Percentiles rank a stretch among this genome's conserved stretches.
phyloP scores from a whole-genome alignment of 352 stramenopile species.

The Globisporangium uncinulatum region DNA sequence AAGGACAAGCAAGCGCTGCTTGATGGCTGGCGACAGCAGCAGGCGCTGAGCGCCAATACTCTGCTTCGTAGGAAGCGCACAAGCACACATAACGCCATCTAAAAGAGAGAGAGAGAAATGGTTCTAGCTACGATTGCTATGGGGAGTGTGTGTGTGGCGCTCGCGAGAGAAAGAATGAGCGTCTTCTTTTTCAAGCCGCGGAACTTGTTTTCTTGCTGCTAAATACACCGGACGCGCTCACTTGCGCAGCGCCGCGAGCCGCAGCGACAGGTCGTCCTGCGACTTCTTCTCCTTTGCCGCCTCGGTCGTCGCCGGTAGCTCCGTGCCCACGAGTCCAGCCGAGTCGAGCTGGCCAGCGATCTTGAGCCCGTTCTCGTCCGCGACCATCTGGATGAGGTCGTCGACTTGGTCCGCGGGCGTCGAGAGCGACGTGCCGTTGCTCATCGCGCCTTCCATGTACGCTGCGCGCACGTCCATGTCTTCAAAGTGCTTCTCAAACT shows the following conservation, averaged over 20 bases:
- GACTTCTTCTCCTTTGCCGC: conserved; percentile 73
- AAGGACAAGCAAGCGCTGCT: conserved; percentile 34
- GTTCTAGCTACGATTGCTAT: conserved; percentile 38
- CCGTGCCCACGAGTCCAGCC: conserved; percentile 82
- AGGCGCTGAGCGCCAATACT: too few relatives aligned
- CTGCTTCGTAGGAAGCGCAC: too few relatives aligned
- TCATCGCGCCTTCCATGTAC: conserved; percentile 99
- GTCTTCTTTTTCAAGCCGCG: conserved; percentile 42
- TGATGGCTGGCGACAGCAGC: conserved; percentile 41
- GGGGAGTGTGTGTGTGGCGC: conserved; percentile 9
- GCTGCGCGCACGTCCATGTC: conserved; percentile 97
- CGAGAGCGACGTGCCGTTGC: conserved; percentile 91
- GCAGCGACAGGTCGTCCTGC: conserved; percentile 78
- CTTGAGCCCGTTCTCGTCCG: conserved; percentile 96
- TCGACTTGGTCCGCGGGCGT: conserved; percentile 98
- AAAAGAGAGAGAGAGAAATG: neutral
- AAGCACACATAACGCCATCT: neutral
- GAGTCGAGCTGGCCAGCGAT: conserved; percentile 92
- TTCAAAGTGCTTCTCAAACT: conserved; percentile 99
- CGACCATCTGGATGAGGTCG: conserved; percentile 96
- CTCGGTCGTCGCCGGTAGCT: conserved; percentile 52
- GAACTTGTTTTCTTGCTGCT: conserved; percentile 75
- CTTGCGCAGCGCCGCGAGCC: conserved; percentile 77
- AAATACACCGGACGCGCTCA: neutral
- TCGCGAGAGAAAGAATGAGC: too few relatives aligned